Evolutionary conservation across 805 yeast species (phyloP).

Genomic region (Spathaspora girioi): DNA sequence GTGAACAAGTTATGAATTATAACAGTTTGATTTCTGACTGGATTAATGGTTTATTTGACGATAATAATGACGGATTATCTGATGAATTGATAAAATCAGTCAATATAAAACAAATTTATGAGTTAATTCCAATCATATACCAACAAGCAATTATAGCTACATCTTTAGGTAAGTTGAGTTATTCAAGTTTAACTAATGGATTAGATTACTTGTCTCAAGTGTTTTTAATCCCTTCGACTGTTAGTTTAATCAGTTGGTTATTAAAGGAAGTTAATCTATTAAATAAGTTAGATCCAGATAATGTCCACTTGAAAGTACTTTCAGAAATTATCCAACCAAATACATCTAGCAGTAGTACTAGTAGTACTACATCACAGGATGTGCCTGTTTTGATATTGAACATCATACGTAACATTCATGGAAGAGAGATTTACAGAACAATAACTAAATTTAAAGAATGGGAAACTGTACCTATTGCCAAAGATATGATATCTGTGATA

Average conservation of each 20-base stretch:
- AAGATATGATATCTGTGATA: conserved; percentile 8
- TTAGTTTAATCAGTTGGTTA: conserved; percentile 33
- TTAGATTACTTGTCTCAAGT: conserved; percentile 85
- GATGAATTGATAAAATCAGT: conserved; percentile 74
- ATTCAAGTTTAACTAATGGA: conserved; percentile 66
- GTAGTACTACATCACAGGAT: conserved; percentile 5
- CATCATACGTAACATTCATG: conserved; percentile 22
- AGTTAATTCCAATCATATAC: conserved; percentile 68
- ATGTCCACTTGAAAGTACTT: conserved; percentile 16
- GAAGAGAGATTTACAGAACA: conserved; percentile 13
- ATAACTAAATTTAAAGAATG: conserved; percentile 12
- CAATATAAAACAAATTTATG: conserved; percentile 62
- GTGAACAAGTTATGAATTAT: conserved; percentile 28
- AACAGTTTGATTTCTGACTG: conserved; percentile 50
- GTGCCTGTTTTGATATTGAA: conserved; percentile 16
- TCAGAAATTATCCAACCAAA: conserved; percentile 23
- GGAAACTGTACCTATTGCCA: conserved; percentile 9
- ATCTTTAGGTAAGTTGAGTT: conserved; percentile 50
- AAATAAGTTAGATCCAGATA: conserved; percentile 7
- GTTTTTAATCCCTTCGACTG: conserved; percentile 56
- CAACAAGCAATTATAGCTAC: conserved; percentile 68
- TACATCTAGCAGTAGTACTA: background rate
- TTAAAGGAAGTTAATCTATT: conserved; percentile 11
- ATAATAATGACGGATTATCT: conserved; percentile 63
- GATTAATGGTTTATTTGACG: conserved; percentile 77